Conservation (phyloP, 495 filamentous ascomycete species). For the Tuber indicum region DNA sequence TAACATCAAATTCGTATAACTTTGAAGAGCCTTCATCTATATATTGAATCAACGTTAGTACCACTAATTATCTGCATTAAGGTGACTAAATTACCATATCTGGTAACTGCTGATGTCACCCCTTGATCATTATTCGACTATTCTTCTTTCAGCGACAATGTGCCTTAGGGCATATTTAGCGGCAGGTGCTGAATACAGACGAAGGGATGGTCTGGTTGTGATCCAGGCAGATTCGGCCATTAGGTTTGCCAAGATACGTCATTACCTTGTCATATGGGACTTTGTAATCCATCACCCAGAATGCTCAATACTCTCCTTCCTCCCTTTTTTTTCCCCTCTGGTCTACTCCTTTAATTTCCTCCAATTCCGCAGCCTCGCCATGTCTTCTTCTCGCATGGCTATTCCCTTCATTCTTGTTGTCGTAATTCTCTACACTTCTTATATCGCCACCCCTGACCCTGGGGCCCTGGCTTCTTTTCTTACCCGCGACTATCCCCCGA, state of each 20-base stretch:
- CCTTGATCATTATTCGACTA: no score
- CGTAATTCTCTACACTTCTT: not conserved
- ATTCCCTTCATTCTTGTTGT: not conserved
- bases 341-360: not conserved
- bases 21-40: no score
- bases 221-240: not conserved
- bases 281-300: not conserved
- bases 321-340: not conserved
- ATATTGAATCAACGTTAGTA: no score
- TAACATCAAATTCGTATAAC: no score
- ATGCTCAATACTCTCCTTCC: not conserved
- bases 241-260: not conserved
- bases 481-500: not conserved
- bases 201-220: not conserved
- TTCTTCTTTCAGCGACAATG: no score
- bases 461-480: not conserved
- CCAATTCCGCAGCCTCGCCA: not conserved
- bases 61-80: no score
- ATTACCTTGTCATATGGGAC: not conserved
- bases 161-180: no score
- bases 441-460: not conserved
- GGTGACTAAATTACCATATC: no score
- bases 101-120: no score
- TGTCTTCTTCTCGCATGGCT: conserved; percentile 2
- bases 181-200: no score